A percentile compares a stretch with the other conserved stretches of the same genome.
Conservation (phyloP, 495 filamentous ascomycete genomes). For the Tuber magnatum region DNA sequence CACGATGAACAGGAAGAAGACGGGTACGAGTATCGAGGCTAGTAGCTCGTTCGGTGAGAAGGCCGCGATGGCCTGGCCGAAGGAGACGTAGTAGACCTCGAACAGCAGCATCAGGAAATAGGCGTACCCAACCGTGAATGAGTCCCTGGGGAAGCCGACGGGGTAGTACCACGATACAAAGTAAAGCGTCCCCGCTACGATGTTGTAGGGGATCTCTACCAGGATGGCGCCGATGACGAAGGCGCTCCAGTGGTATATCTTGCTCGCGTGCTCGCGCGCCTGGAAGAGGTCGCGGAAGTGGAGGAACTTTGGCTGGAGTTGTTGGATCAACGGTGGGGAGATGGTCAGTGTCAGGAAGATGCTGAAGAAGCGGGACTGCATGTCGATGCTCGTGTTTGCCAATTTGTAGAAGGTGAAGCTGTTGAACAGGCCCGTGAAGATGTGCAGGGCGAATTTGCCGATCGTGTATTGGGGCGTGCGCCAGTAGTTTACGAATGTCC, state of each 20-base stretch:
- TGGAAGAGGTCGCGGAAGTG: slow-evolving; percentile 59
- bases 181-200: slow-evolving; percentile 54
- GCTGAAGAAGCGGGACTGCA: slow-evolving; percentile 43
- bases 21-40: slow-evolving; percentile 59
- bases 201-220: slow-evolving; percentile 66
- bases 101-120: slow-evolving; percentile 52
- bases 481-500: slow-evolving; percentile 44
- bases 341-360: slow-evolving; percentile 44
- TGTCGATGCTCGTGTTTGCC: slow-evolving; percentile 37
- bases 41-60: slow-evolving; percentile 66
- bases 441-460: slow-evolving; percentile 45
- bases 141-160: slow-evolving; percentile 41
- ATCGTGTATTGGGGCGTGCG: slow-evolving; percentile 46
- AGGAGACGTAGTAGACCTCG: slow-evolving; percentile 64
- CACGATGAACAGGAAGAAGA: slow-evolving; percentile 58
- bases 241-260: slow-evolving; percentile 64
- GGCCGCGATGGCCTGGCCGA: slow-evolving; percentile 70
- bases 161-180: slow-evolving; percentile 61
- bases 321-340: slow-evolving; percentile 47
- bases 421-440: slow-evolving; percentile 49
- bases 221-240: slow-evolving; percentile 63
- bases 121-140: slow-evolving; percentile 31
- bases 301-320: slow-evolving; percentile 65
- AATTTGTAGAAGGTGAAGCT: slow-evolving; percentile 50
- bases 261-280: slow-evolving; percentile 60